Percentiles rank a stretch among this genome's conserved stretches.
phyloP scores from a whole-genome alignment of 1,139 yeast genomes.

The Saccharomyces pastorianus region DNA sequence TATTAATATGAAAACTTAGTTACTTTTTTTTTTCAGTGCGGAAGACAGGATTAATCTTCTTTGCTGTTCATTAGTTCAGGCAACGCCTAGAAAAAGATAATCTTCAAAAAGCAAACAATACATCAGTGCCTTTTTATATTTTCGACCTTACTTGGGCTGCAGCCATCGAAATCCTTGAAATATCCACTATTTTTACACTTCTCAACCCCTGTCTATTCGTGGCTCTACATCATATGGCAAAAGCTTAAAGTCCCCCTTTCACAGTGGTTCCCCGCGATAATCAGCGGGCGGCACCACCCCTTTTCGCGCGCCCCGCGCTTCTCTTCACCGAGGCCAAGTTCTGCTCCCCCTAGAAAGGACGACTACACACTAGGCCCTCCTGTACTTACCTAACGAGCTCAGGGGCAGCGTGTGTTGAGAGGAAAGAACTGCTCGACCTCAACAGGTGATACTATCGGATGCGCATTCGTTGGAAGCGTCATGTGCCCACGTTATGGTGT shows the following conservation, averaged over 20 bases:
- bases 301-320: neutral
- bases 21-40: no score
- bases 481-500: no score
- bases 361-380: neutral
- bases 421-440: neutral
- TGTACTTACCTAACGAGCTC: neutral
- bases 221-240: neutral
- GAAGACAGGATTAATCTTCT: neutral
- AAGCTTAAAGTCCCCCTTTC: neutral
- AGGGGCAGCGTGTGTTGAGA: neutral
- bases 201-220: neutral
- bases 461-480: no score
- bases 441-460: neutral
- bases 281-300: neutral
- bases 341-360: neutral
- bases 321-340: neutral
- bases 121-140: no score
- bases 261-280: neutral
- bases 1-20: conserved; percentile 2
- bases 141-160: no score
- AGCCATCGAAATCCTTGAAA: no score
- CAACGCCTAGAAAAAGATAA: neutral
- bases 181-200: neutral
- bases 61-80: neutral
- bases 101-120: no score